Conservation (phyloP, 164 flowering plant species). For the Aristolochia contorta region DNA sequence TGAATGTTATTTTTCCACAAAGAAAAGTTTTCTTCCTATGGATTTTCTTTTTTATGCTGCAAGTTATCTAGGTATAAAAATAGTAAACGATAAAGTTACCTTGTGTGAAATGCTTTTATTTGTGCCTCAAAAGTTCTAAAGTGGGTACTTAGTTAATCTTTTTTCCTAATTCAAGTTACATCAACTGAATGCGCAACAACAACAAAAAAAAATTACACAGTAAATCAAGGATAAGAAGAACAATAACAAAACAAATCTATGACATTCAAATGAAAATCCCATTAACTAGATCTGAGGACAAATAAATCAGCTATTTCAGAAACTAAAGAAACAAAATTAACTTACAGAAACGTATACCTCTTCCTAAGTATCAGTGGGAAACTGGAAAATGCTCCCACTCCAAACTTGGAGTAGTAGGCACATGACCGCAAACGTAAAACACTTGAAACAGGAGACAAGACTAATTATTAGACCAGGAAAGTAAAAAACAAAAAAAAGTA, state of each 20-base stretch:
- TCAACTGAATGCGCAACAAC: too few species aligned
- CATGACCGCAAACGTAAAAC: conserved; percentile 68
- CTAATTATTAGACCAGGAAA: background rate
- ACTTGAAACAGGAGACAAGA: conserved; percentile 26
- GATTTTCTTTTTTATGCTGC: too few species aligned
- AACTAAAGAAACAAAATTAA: background rate
- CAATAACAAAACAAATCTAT: background rate
- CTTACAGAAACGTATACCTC: conserved; percentile 32
- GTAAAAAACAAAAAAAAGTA: background rate
- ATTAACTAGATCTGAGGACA: background rate
- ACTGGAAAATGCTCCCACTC: conserved; percentile 81
- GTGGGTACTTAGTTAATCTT: too few species aligned
- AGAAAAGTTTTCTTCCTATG: too few species aligned
- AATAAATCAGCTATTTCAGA: background rate
- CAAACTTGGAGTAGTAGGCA: conserved; percentile 69
- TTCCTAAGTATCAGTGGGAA: conserved; percentile 55
- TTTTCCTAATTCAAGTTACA: too few species aligned
- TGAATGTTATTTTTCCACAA: too few species aligned
- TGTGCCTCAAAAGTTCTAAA: too few species aligned
- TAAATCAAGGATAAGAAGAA: background rate
- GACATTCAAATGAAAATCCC: background rate
- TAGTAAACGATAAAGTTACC: too few species aligned
- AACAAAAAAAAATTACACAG: too few species aligned
- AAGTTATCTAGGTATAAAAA: too few species aligned
- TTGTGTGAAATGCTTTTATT: too few species aligned